A percentile compares a stretch with the other conserved stretches of the same genome.
Evolutionary conservation across 75 land plant genomes (phyloP).

Genomic region (Sequoiadendron giganteum): DNA sequence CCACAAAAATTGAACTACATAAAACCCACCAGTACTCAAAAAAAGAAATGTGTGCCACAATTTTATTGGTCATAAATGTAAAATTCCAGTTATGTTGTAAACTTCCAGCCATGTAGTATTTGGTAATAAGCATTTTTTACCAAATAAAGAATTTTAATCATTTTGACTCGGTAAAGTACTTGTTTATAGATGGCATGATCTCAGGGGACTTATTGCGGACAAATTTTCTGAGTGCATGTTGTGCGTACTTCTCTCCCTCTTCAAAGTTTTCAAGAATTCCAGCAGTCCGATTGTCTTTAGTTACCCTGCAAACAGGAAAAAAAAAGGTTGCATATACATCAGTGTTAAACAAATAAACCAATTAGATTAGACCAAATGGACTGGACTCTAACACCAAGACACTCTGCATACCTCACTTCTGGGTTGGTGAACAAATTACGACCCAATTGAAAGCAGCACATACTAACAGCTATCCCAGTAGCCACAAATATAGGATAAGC

Average conservation of each 20-base stretch:
- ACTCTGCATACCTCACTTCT: slow-evolving; percentile 66
- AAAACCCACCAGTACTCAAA: neutral
- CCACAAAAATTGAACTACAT: neutral
- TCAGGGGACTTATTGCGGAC: slow-evolving; percentile 55
- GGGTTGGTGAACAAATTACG: slow-evolving; percentile 70
- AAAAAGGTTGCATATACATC: neutral
- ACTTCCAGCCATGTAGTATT: neutral
- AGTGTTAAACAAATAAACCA: neutral
- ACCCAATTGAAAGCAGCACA: slow-evolving; percentile 60
- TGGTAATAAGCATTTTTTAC: neutral
- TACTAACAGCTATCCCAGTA: slow-evolving; percentile 56
- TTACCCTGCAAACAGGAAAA: slow-evolving; percentile 37
- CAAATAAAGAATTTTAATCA: neutral
- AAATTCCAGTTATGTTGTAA: neutral
- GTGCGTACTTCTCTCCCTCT: slow-evolving; percentile 70
- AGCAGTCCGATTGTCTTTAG: slow-evolving; percentile 49
- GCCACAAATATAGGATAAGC: slow-evolving; percentile 75
- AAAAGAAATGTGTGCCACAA: neutral
- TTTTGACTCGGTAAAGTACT: slow-evolving; percentile 42
- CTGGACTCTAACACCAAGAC: neutral
- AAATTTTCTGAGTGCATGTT: slow-evolving; percentile 66
- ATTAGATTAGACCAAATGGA: neutral
- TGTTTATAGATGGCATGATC: slow-evolving; percentile 54
- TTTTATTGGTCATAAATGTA: neutral
- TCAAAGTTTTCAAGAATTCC: slow-evolving; percentile 66